Conservation (phyloP, 495 filamentous ascomycete species). For the Aspergillus sparsus region DNA sequence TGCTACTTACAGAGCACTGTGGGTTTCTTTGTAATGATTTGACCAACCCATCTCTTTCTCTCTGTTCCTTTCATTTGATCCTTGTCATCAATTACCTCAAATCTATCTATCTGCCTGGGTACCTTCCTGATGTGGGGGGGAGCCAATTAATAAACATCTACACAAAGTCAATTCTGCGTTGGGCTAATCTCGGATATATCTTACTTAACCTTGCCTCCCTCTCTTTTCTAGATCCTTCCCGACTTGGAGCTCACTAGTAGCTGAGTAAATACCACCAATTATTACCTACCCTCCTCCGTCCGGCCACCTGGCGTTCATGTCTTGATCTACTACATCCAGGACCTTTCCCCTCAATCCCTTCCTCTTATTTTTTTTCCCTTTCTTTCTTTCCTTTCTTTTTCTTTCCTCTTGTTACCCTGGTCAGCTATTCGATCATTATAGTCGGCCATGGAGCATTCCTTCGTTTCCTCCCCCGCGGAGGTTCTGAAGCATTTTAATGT, state of each 20-base stretch:
- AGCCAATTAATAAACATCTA: slow-evolving; percentile 4
- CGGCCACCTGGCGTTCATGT: slow-evolving; percentile 36
- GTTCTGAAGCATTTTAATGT: slow-evolving; percentile 73
- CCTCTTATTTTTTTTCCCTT: slow-evolving; percentile 4
- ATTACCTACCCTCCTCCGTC: slow-evolving; percentile 15
- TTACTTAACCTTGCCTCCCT: slow-evolving; percentile 20
- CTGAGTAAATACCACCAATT: slow-evolving; percentile 12
- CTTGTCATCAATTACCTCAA: background rate
- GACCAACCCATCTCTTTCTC: too few relatives aligned
- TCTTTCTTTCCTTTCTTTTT: slow-evolving; percentile 25
- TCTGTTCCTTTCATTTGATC: too few relatives aligned
- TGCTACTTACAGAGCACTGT: too few relatives aligned
- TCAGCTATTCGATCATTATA: slow-evolving; percentile 23
- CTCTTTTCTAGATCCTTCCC: slow-evolving; percentile 27
- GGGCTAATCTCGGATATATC: slow-evolving; percentile 5
- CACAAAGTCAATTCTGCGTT: slow-evolving; percentile 1
- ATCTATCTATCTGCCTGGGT: too few relatives aligned
- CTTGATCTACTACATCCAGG: slow-evolving; percentile 18
- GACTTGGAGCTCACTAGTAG: slow-evolving; percentile 13
- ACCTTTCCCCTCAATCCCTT: background rate
- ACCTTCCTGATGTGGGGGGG: background rate
- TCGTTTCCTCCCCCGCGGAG: slow-evolving; percentile 64
- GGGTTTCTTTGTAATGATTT: too few relatives aligned
- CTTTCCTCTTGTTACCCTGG: slow-evolving; percentile 26
- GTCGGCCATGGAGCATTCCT: slow-evolving; percentile 75